Evolutionary conservation across 129 eudicot genomes (phyloP), one percentile per base, ranked within the genome.

Genomic region (Dittrichia graveolens): DNA sequence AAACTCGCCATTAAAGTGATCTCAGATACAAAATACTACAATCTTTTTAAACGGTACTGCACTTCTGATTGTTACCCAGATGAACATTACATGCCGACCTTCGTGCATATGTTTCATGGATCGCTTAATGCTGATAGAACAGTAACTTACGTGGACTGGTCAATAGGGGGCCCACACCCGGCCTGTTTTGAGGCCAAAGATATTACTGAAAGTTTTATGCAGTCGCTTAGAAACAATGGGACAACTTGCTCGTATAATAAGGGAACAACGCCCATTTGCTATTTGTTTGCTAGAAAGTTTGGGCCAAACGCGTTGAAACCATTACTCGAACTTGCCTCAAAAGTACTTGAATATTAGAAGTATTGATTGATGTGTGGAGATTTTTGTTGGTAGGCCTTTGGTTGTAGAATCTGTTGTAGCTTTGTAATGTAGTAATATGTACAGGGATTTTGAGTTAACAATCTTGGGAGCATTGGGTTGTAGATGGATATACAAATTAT

Each of bases 251-350:
- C 60, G 37, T 91, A 88, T 56, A 91, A 91, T 19, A 75, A 67
- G 8, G 73, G 65, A 59, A 71, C 56, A 6, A 86, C 90, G 7
- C 31, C 70, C 18, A 34, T 88, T 15, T 91, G 95, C 45, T 74
- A 82, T 66, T 85, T 91, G 18, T 91, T 91, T 84, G 97, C 97
- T 59, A 81, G 95, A 35, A 88, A 91, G 86, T 91, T 91, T 81
- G 81, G 44, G 49, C 80, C 85, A 1, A 81, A 76, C 11, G 81
- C 95, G 12, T 72, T 91, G 66, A 81, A 79, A 69, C 87, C 91
- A 13, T 86, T 91, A 54, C 85, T 91, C 55, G 68, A 82, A 62
- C 71, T 91, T 19, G 65, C 79, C 1, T 19, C 80, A 11, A 50
- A 46, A 79, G 86, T 91, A 11, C 75, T 88, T 85, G 83, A 75